Percentiles rank a stretch among this genome's conserved stretches.
phyloP scores from a whole-genome alignment of 768 basidiomycete genomes.

The Cystofilobasidium capitatum region DNA sequence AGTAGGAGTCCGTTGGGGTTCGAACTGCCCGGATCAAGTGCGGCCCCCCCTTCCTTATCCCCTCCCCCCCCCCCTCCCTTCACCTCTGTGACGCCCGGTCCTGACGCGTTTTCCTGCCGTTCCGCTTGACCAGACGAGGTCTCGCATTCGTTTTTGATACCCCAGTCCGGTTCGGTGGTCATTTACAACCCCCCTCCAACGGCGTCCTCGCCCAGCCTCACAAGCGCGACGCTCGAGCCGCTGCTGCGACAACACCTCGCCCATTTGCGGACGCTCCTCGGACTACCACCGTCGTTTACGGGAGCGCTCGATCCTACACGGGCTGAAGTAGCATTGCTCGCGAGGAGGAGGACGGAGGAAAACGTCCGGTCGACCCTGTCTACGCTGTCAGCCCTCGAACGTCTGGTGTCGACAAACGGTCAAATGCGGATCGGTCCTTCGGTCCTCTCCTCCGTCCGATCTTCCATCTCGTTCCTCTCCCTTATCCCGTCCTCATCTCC shows the following conservation, averaged over 20 bases:
- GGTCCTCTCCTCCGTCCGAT: not conserved
- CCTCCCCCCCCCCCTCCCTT: not conserved
- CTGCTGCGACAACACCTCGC: constrained; percentile 55
- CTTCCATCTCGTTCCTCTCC: constrained; percentile 24
- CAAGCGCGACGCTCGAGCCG: not conserved
- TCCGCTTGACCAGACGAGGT: constrained; percentile 42
- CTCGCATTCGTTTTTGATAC: constrained; percentile 66
- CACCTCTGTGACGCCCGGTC: no score
- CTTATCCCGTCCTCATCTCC: constrained; percentile 50
- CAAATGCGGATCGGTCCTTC: constrained; percentile 73
- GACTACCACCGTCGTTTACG: constrained; percentile 47
- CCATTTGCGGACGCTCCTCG: constrained; percentile 72
- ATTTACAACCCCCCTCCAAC: constrained; percentile 52
- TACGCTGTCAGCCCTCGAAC: constrained; percentile 70
- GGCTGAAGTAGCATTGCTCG: constrained; percentile 2
- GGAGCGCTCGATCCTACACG: not conserved
- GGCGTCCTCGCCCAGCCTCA: constrained; percentile 7
- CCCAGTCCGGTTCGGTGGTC: constrained; percentile 87
- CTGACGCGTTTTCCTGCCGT: not conserved
- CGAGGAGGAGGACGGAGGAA: constrained; percentile 56
- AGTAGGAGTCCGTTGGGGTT: constrained; percentile 55
- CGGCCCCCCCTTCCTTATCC: no score
- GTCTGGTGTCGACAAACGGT: constrained; percentile 71
- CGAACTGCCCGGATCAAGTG: constrained; percentile 50
- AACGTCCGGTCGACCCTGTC: constrained; percentile 60